Evolutionary conservation across 306 rosid species (phyloP), one percentile per base, ranked within the genome.

Genomic region (Lagenaria siceraria): DNA sequence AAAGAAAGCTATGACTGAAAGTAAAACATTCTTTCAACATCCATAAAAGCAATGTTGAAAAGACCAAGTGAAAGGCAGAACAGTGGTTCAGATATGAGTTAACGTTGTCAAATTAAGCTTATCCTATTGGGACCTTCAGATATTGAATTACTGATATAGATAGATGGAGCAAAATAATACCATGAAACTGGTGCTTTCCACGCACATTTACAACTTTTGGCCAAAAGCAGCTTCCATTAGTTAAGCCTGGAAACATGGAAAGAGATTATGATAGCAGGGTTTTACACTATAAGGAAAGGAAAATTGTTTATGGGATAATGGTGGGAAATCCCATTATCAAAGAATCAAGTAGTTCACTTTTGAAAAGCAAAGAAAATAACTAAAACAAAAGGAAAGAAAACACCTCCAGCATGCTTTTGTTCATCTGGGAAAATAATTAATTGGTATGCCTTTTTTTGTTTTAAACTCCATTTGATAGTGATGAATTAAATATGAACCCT

Each of bases 181-280:
- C 87, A 56, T 42, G 77, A 55, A 70, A 64, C 68, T 78, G 65
- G 75, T 80, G 65, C 81, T 81, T 78, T 38, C 19, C 52, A 21
- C 31, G 78, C 71, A 82, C 77, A 74, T 82, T 78, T 65, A 78
- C 22, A 4, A 81, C 76, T 79, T 80, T 81, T 35, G 86, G 84
- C 66, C 78, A 86, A 74, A 87, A 77, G 83, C 76, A 77, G 75
- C 76, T 83, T 84, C 82, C 85, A 24, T 70, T 65, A 59, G 58
- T 78, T 75, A 91, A 82, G 68, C 85, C 93, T 85, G 83, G 17
- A 48, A 80, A 77, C 65, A 81, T 51, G 24, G 19, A 40, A 60
- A 29, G 40, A 48, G 2, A 72, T 0, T 17, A 15, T 72, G 78
- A 56, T 59, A 72, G 49, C 60, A 72, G 22, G 22, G 43, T 22